phyloP scores from a whole-genome alignment of 2,329 filamentous ascomycete species.

The Fusarium protoensiforme region DNA sequence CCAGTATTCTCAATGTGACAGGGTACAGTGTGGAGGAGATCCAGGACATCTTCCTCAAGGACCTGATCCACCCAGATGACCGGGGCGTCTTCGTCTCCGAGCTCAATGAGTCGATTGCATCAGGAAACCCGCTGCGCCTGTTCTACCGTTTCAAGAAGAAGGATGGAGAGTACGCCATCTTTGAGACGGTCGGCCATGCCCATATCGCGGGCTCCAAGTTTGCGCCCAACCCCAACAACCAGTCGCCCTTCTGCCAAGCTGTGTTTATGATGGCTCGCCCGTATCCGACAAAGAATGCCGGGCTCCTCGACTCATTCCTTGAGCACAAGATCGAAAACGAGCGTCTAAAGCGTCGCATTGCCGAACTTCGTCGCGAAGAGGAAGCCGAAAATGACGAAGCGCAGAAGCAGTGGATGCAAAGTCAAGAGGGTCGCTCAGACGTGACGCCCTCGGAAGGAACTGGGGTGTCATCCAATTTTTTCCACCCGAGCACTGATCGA shows the following conservation, averaged over 20 bases:
- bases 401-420: slow-evolving; percentile 69
- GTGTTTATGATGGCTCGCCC: slow-evolving; percentile 94
- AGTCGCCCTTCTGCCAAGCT: slow-evolving; percentile 80
- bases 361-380: slow-evolving; percentile 86
- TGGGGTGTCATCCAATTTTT: slow-evolving; percentile 48
- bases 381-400: slow-evolving; percentile 79
- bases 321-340: slow-evolving; percentile 98
- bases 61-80: slow-evolving; percentile 89
- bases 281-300: slow-evolving; percentile 89
- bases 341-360: slow-evolving; percentile 83
- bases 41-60: slow-evolving; percentile 78
- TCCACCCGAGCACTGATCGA: slow-evolving; percentile 51
- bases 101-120: slow-evolving; percentile 88
- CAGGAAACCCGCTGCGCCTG: slow-evolving; percentile 81
- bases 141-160: slow-evolving; percentile 86
- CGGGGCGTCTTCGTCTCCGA: slow-evolving; percentile 84
- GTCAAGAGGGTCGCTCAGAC: slow-evolving; percentile 67
- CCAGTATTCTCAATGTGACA: slow-evolving; percentile 78
- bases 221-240: slow-evolving; percentile 70
- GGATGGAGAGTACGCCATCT: slow-evolving; percentile 79
- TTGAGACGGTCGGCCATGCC: slow-evolving; percentile 93
- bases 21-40: slow-evolving; percentile 80
- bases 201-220: slow-evolving; percentile 81
- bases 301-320: slow-evolving; percentile 88
- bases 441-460: slow-evolving; percentile 62